phyloP scores from a whole-genome alignment of 352 stramenopile genomes.

The Phytophthora idaei region DNA sequence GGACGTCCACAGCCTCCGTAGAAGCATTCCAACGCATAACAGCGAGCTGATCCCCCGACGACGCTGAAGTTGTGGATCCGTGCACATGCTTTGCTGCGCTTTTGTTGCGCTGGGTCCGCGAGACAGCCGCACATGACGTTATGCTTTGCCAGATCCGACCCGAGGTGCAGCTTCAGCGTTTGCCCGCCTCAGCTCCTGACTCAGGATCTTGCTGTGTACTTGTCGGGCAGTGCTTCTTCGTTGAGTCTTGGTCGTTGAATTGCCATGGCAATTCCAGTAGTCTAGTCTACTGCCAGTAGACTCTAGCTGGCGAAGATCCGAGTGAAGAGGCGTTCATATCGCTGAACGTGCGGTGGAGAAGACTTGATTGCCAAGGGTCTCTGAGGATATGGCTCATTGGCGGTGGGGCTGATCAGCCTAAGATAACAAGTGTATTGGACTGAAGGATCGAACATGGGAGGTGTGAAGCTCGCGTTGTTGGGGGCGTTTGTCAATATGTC shows the following conservation, averaged over 20 bases:
- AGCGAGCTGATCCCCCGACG: neutral
- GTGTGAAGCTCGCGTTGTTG: constrained; percentile 14
- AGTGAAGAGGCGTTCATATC: neutral
- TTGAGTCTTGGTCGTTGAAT: neutral
- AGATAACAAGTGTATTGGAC: neutral
- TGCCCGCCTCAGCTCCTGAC: constrained; percentile 10
- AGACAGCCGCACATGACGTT: constrained; percentile 1
- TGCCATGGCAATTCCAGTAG: no score
- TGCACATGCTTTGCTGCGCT: constrained; percentile 12
- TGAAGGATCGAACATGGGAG: constrained; percentile 11
- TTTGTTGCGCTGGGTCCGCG: neutral
- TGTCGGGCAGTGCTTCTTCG: neutral
- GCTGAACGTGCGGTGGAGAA: neutral
- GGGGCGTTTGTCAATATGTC: neutral
- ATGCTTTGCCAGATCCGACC: constrained; percentile 4
- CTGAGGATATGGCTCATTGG: neutral
- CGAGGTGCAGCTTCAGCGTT: constrained; percentile 1
- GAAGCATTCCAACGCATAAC: constrained; percentile 1
- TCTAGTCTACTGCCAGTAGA: neutral
- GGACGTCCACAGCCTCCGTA: constrained; percentile 15
- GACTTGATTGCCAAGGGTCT: constrained; percentile 1
- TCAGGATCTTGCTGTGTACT: neutral
- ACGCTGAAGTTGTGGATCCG: constrained; percentile 1
- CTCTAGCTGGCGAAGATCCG: neutral
- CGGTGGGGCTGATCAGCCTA: neutral